Evolutionary conservation across 2,329 filamentous ascomycete species (phyloP).

Genomic region (Harringtonia lauricola): DNA sequence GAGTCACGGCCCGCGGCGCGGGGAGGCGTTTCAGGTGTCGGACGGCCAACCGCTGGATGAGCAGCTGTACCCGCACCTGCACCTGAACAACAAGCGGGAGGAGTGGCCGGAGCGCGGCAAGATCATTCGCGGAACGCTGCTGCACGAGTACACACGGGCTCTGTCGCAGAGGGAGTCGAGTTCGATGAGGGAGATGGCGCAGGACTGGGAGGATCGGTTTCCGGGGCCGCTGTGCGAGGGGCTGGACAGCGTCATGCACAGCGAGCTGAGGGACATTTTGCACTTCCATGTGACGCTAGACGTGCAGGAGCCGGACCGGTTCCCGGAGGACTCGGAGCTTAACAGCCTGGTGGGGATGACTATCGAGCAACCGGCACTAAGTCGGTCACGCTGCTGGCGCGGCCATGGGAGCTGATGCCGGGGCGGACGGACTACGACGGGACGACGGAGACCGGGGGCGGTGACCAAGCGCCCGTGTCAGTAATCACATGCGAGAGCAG

Average conservation of each 20-base stretch:
- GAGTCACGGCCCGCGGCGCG: conserved; percentile 26
- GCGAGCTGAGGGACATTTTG: conserved; percentile 43
- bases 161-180: conserved; percentile 44
- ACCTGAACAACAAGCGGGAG: conserved; percentile 39
- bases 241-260: conserved; percentile 33
- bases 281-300: conserved; percentile 53
- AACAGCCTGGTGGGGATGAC: conserved; percentile 47
- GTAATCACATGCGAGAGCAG: conserved; percentile 39
- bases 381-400: conserved; percentile 45
- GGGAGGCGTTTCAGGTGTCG: conserved; percentile 23
- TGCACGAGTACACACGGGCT: conserved; percentile 48
- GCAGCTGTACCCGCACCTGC: conserved; percentile 43
- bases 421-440: conserved; percentile 1
- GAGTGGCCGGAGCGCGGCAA: conserved; percentile 31
- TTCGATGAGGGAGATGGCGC: conserved; percentile 39
- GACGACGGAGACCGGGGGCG: conserved; percentile 20
- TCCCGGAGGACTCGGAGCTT: conserved; percentile 48
- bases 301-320: conserved; percentile 43
- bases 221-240: conserved; percentile 40
- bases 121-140: conserved; percentile 36
- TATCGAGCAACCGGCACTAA: conserved; percentile 43
- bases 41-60: conserved; percentile 30
- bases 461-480: conserved; percentile 17
- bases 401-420: conserved; percentile 39
- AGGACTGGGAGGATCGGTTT: conserved; percentile 47